Base-by-base conservation (phyloP, 2,329 filamentous ascomycete genomes). In the Pseudocercospora fijiensis region DNA sequence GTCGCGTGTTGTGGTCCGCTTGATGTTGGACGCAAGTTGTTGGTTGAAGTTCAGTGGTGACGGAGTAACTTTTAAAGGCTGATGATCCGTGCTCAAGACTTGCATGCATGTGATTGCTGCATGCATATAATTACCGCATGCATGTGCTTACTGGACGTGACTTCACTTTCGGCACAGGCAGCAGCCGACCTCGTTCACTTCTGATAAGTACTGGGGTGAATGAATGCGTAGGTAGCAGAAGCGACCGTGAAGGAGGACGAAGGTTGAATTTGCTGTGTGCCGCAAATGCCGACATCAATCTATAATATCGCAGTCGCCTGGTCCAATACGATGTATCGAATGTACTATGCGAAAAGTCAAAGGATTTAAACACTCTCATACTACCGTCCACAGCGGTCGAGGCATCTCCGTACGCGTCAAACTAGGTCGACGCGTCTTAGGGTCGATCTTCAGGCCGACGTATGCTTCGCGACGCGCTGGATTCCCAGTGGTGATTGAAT, bases 391-490 rank as follows among this genome's bases (percentile, higher is more conserved):
- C 69, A 90, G 74, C 4, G 88, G 87, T 27, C 83, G 80, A 2
- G 87, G 87, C 51, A 89, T 74, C 60, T 82, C 78, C n/a, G 53
- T 64, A 66, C 66, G 74, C 20, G 75, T 70, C 62, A 77, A 60
- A 57, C 69, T 73, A 7, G 72, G 72, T 55, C 73, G 65, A 37
- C 70, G 67, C 2, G 74, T 78, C 59, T 71, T 74, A 20, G 73
- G 71, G 67, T 85, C 83, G 18, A 73, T 62, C 73, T 85, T 86
- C 65, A 94, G 80, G 3, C 90, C 90, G 22, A 97, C 88, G 72
- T 96, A 96, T 7, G 95, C 92, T 66, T 95, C 89, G 58, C 91
- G 86, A 58, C 88, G 85, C 13, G 87, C 85, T 2, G 91, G 89
- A 68, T 87, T 83, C 30, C 87, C 88, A 0, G 89, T 84, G 0